phyloP scores from a whole-genome alignment of 2,329 filamentous ascomycete genomes.

The Aspergillus tanneri region DNA sequence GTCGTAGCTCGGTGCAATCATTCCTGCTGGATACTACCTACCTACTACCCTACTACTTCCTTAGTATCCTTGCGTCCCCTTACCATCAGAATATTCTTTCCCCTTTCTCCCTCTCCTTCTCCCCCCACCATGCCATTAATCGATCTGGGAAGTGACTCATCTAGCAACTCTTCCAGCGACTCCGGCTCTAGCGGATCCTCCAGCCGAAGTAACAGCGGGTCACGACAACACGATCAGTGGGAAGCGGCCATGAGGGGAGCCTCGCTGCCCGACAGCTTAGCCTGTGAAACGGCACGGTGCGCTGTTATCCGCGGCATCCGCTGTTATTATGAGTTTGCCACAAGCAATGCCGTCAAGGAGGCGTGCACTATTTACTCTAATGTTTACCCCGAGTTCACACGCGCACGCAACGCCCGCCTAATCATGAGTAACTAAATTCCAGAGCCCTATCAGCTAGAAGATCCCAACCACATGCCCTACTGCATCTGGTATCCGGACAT shows the following conservation, averaged over 20 bases:
- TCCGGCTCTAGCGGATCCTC: too few species aligned
- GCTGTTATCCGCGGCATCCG: conserved; percentile 10
- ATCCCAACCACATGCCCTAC: conserved; percentile 34
- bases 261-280: background rate
- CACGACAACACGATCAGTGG: background rate
- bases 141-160: too few species aligned
- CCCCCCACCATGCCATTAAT: too few species aligned
- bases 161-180: too few species aligned
- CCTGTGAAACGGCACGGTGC: background rate
- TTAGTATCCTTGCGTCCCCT: too few species aligned
- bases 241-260: background rate
- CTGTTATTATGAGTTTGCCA: conserved; percentile 6
- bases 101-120: too few species aligned
- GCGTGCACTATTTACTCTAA: conserved; percentile 9
- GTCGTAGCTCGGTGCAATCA: too few species aligned
- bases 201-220: too few species aligned
- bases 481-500: conserved; percentile 46
- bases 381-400: conserved; percentile 18
- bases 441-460: conserved; percentile 19
- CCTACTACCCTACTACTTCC: too few species aligned
- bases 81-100: too few species aligned
- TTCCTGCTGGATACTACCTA: too few species aligned
- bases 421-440: conserved; percentile 30
- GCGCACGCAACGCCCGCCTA: conserved; percentile 13
- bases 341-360: background rate